Percentiles rank a stretch among this genome's conserved stretches.
Evolutionary conservation across 1,284 basidiomycete species (phyloP).

Genomic region (Papiliotrema laurentii): DNA sequence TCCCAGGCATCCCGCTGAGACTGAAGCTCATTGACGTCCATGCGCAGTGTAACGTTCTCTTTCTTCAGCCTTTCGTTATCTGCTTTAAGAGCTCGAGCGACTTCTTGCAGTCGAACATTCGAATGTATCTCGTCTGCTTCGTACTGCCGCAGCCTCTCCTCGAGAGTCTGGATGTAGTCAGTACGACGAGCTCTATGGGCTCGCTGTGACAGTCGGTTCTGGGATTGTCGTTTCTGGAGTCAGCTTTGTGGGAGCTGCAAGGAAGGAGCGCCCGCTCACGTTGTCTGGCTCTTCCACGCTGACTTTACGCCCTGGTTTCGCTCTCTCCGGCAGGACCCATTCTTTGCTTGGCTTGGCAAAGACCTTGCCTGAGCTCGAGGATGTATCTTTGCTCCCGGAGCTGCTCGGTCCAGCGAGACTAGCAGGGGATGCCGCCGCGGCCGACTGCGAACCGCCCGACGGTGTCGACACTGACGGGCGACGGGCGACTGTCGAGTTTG

Average conservation of each 20-base stretch:
- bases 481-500: no score
- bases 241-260: not conserved
- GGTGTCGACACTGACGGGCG: not conserved
- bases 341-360: conserved; percentile 65
- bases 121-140: conserved; percentile 87
- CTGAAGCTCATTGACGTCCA: conserved; percentile 60
- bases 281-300: conserved; percentile 61
- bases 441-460: not conserved
- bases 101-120: conserved; percentile 76
- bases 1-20: conserved; percentile 50
- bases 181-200: conserved; percentile 88
- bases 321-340: conserved; percentile 83
- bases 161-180: conserved; percentile 81
- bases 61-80: conserved; percentile 59
- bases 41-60: conserved; percentile 57
- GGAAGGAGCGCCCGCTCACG: conserved; percentile 16
- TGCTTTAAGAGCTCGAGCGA: conserved; percentile 80
- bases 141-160: conserved; percentile 77
- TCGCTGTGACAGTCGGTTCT: conserved; percentile 74
- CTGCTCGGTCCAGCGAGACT: not conserved
- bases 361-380: conserved; percentile 45
- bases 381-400: conserved; percentile 37
- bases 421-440: conserved; percentile 1
- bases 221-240: conserved; percentile 32
- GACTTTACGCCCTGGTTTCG: conserved; percentile 83